Conservation (phyloP, 2,329 filamentous ascomycete genomes). For the Phyllosticta citrichinensis region DNA sequence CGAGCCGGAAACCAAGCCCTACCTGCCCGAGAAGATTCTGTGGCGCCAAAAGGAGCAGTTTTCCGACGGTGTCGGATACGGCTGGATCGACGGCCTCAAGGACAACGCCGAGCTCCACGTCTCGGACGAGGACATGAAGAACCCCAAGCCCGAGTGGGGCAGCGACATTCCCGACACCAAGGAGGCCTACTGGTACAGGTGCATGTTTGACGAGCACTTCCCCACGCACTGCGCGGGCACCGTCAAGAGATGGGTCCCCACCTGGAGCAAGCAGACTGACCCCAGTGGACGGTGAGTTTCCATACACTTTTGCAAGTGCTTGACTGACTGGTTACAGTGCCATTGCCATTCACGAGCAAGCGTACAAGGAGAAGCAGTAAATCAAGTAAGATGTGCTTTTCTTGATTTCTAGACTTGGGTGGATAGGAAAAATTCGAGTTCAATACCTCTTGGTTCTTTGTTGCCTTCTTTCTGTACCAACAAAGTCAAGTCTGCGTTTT, state of each 20-base stretch:
- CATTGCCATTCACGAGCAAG: constrained; percentile 16
- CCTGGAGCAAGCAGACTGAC: constrained; percentile 93
- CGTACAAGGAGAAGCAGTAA: constrained; percentile 15
- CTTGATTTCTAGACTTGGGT: neutral
- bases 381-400: neutral
- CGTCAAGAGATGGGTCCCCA: constrained; percentile 93
- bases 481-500: neutral
- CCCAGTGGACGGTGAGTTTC: constrained; percentile 69
- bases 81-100: constrained; percentile 97
- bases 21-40: constrained; percentile 91
- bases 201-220: constrained; percentile 99
- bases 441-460: neutral
- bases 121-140: constrained; percentile 97
- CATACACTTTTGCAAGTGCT: constrained; percentile 9
- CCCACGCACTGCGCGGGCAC: constrained; percentile 82
- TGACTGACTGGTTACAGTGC: constrained; percentile 12
- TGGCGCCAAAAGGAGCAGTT: constrained; percentile 99
- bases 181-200: constrained; percentile 98
- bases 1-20: constrained; percentile 69
- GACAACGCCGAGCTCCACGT: constrained; percentile 83
- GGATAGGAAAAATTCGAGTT: neutral
- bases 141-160: constrained; percentile 95
- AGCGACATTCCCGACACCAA: constrained; percentile 88
- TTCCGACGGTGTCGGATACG: constrained; percentile 95
- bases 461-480: neutral